A percentile compares a stretch with the other conserved stretches of the same genome.
Conservation (phyloP, 139 green algal genomes). For the Chlorella sorokiniana region DNA sequence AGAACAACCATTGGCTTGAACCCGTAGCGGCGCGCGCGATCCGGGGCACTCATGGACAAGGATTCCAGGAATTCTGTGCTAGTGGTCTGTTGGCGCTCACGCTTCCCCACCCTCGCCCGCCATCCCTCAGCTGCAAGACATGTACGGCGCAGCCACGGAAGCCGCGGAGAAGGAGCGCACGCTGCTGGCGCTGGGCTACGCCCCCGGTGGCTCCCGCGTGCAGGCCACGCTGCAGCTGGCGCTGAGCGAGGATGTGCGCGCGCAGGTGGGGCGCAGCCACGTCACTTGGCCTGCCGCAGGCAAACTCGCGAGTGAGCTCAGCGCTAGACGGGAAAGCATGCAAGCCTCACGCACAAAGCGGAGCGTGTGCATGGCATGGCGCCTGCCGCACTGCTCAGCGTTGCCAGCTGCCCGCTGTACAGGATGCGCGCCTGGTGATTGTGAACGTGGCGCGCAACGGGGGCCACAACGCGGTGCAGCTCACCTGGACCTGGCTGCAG, state of each 20-base stretch:
- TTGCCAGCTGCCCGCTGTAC: background rate
- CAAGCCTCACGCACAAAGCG: background rate
- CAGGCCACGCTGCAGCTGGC: conserved; percentile 33
- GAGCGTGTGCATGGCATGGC: too few species aligned
- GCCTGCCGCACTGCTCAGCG: too few species aligned
- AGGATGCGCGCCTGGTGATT: conserved; percentile 34
- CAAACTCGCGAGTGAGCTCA: too few species aligned
- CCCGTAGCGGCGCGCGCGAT: too few species aligned
- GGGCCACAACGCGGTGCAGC: background rate
- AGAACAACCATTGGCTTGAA: too few species aligned
- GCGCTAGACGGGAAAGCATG: background rate
- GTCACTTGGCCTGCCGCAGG: too few species aligned
- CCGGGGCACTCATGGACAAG: too few species aligned
- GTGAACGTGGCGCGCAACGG: conserved; percentile 15
- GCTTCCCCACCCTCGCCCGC: background rate
- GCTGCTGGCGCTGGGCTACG: conserved; percentile 48
- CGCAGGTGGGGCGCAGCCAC: conserved; percentile 38
- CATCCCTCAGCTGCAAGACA: background rate
- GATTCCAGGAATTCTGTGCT: too few species aligned
- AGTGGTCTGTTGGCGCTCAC: background rate
- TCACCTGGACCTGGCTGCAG: conserved; percentile 10
- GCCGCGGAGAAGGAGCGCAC: conserved; percentile 45
- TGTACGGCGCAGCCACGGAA: conserved; percentile 32
- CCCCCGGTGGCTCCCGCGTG: background rate
- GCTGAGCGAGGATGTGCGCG: conserved; percentile 30